Percentiles rank a stretch among this genome's conserved stretches.
Conservation (phyloP, 2,329 filamentous ascomycete genomes). For the Truncatella angustata region DNA sequence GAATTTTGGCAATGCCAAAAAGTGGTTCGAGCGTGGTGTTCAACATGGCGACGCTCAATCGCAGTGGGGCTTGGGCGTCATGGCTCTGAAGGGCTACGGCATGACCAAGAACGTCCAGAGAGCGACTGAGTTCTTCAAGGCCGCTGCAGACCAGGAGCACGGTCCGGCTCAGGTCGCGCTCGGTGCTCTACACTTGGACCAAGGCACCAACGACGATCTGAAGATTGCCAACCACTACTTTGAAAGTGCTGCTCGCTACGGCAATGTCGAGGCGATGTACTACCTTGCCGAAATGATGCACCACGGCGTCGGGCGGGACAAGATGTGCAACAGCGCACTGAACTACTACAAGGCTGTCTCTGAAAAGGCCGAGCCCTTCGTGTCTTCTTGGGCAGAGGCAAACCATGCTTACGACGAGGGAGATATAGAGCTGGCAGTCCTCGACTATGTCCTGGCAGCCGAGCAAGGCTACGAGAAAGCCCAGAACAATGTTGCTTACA, state of each 20-base stretch:
- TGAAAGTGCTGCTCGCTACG: slow-evolving; percentile 78
- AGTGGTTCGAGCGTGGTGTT: slow-evolving; percentile 82
- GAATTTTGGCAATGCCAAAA: slow-evolving; percentile 71
- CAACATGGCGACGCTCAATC: slow-evolving; percentile 76
- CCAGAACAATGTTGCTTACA: slow-evolving; percentile 85
- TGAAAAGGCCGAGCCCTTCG: slow-evolving; percentile 68
- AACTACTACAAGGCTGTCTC: slow-evolving; percentile 81
- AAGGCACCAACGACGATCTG: slow-evolving; percentile 70
- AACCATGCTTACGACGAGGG: slow-evolving; percentile 79
- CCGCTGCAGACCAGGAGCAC: slow-evolving; percentile 78
- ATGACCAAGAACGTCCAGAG: slow-evolving; percentile 63
- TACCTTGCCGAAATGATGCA: slow-evolving; percentile 87
- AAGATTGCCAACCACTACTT: slow-evolving; percentile 80
- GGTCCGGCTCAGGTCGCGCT: slow-evolving; percentile 79
- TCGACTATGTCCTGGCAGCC: slow-evolving; percentile 82
- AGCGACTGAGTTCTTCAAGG: slow-evolving; percentile 74
- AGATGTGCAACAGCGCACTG: slow-evolving; percentile 73
- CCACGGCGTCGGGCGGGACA: slow-evolving; percentile 76
- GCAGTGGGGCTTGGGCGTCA: slow-evolving; percentile 79
- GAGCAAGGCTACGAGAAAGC: slow-evolving; percentile 90
- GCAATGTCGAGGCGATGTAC: slow-evolving; percentile 86
- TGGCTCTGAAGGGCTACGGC: slow-evolving; percentile 78
- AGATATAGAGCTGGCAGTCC: slow-evolving; percentile 75
- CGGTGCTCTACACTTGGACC: slow-evolving; percentile 81
- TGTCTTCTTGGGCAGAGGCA: slow-evolving; percentile 79